Base-by-base conservation (phyloP, 441 rosid species). In the Croton setiger region DNA sequence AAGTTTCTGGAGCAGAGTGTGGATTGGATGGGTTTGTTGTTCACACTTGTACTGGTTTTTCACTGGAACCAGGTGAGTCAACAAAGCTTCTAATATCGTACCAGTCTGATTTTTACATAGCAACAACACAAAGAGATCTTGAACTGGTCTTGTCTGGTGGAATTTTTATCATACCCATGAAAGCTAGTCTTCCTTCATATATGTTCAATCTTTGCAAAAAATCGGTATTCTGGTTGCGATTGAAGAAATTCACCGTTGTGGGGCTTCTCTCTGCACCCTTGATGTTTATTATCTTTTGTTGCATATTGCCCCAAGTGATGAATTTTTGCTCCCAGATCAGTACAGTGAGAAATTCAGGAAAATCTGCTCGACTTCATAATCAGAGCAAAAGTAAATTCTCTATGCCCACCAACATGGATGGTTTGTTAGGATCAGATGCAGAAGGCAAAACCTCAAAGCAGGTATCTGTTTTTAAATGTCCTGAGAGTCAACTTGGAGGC, bases 1-100 rank as follows among this genome's bases (percentile, higher is more conserved):
- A 72, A 74, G 84, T 89, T 73, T 88, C 89, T 5, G 90, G 94
- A 57, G 70, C 78, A 5, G 72, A 73, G 47, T 84, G 90, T 75
- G 78, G 79, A 66, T 70, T 78, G 75, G 87, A 81, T 78, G 87
- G 89, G 31, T 89, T 88, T 75, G 33, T 69, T 65, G 88, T 87
- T 70, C 88, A 83, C 55, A 73, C 75, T 72, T 85, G 89, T 74
- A 77, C 74, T 64, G 83, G 88, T 3, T 85, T 86, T 67, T 64
- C 80, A 45, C 84, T 88, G 61, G 79, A 83, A 72, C 96, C 93
- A 36, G 89, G 92, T 57, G 89, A 86, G 73, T 86, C 88, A 47
- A 78, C 74, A 20, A 83, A 80, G 87, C 86, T 91, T 65, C 70
- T 79, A 43, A 76, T 91, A 66, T 81, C 88, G 15, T 91, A 87